Evolutionary conservation across 257 asterid genomes (phyloP), one percentile per base, ranked within the genome.

Genomic region (Fraxinus cuspidata): DNA sequence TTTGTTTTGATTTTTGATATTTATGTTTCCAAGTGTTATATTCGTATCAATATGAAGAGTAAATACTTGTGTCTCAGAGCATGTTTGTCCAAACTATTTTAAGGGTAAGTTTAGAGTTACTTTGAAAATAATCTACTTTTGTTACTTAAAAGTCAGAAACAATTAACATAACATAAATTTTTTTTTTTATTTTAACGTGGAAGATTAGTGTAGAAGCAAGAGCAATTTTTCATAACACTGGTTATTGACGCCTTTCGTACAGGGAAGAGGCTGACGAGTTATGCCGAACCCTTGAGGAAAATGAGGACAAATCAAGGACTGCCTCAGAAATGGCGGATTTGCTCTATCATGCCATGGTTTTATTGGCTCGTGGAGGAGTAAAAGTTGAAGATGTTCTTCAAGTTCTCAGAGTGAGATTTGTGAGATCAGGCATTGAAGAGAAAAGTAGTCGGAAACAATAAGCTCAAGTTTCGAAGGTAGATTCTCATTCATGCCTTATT

Each of bases 201-300:
- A 53, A 53, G 65, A 56, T 56, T 56, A 21, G 65, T 56, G 25
- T 56, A 5, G 65, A 56, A 7, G 65, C 6, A 56, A 10, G 29
- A 19, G 3, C 29, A 56, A n/a, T 19, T 56, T 56, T 56, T 19
- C 32, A 2, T 11, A 0, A 63, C 10, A 10, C 32, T 19, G 3
- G 34, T 63, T 63, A 63, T 63, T 63, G 35, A 21, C 21, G 31
- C 25, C 38, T 10, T 65, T 35, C 4, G 2, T 74, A 19, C 35
- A 94, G 97, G 84, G 99, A 94, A 73, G 99, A 94, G 79, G 99
- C 99, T 0, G 94, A 94, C 71, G 99, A 94, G 85, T 79, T 92
- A 40, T 93, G 97, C 82, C 84, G 86, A 75, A 90, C 99, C 4
- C 71, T 90, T 34, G 98, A 95, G 84, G 91, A 89, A 49, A 89